These are phyloP conservation scores for Russula sp. DNA, from an alignment of 768 basidiomycete genomes.

Conservation along the genomic window DNA sequence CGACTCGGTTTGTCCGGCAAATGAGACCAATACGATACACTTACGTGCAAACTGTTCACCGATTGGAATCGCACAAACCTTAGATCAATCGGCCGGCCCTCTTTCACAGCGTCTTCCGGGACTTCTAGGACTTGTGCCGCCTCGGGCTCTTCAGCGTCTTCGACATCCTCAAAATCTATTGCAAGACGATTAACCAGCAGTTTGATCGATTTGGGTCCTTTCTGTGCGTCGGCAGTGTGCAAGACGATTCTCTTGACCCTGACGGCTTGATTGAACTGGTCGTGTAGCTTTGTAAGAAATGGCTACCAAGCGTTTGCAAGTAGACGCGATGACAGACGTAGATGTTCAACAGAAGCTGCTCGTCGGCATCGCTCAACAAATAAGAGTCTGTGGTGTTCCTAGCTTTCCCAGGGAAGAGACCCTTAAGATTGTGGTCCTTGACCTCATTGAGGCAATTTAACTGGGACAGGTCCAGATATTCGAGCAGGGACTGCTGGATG, in stretches of 20 bases:
- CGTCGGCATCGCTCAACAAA: constrained; percentile 65
- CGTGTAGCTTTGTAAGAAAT: neutral
- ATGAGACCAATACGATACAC: constrained; percentile 23
- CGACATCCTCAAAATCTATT: constrained; percentile 61
- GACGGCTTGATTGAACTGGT: constrained; percentile 63
- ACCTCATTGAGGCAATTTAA: constrained; percentile 67
- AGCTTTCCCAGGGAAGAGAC: constrained; percentile 39
- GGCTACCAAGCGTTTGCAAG: neutral
- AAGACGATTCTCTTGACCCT: constrained; percentile 54
- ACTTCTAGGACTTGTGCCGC: constrained; percentile 55
- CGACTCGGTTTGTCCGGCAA: neutral
- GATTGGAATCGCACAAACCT: constrained; percentile 64
- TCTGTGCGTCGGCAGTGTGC: constrained; percentile 31
- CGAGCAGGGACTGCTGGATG: constrained; percentile 9
- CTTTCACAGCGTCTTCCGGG: constrained; percentile 39
- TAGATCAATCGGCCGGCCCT: constrained; percentile 44
- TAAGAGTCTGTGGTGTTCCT: constrained; percentile 40
- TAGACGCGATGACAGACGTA: constrained; percentile 37
- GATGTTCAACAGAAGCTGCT: constrained; percentile 61
- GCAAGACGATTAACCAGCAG: constrained; percentile 52
- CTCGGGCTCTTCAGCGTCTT: constrained; percentile 40
- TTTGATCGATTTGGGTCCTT: constrained; percentile 57
- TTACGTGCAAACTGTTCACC: constrained; percentile 59
- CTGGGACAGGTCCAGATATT: constrained; percentile 33
- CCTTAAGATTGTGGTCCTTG: constrained; percentile 40